Percentiles rank a stretch among this genome's conserved stretches.
These are phyloP conservation scores for Erodium texanum DNA, from an alignment of 441 rosid genomes.

Conservation along the genomic window DNA sequence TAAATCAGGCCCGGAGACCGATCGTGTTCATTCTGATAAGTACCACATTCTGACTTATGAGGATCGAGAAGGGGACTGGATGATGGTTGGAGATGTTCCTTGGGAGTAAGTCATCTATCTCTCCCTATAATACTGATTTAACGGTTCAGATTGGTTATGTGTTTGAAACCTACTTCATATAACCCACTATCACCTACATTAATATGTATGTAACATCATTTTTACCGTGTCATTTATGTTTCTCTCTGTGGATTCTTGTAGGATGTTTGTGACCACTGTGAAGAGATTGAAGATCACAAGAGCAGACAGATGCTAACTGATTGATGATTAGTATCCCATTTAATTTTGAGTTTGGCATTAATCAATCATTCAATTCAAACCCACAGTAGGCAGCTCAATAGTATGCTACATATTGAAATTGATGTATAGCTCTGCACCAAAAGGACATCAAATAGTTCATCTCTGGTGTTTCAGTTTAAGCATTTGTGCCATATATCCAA, in stretches of 20 bases:
- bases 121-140: no score
- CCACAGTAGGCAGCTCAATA: no score
- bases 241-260: neutral
- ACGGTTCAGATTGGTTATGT: no score
- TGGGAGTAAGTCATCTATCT: no score
- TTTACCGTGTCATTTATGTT: neutral
- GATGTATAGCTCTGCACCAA: neutral
- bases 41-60: neutral
- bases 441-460: neutral
- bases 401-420: no score
- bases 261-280: conserved; percentile 44
- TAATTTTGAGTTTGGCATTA: neutral
- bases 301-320: conserved; percentile 30
- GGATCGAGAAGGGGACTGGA: neutral
- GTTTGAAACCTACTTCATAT: no score
- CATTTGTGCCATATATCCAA: no score
- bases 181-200: no score
- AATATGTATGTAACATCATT: no score
- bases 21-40: neutral
- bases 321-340: neutral
- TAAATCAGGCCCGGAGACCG: neutral
- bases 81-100: no score
- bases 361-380: no score
- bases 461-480: neutral
- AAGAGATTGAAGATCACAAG: conserved; percentile 49